Conservation (phyloP, 2,329 filamentous ascomycete genomes). For the Polytolypa hystricis region DNA sequence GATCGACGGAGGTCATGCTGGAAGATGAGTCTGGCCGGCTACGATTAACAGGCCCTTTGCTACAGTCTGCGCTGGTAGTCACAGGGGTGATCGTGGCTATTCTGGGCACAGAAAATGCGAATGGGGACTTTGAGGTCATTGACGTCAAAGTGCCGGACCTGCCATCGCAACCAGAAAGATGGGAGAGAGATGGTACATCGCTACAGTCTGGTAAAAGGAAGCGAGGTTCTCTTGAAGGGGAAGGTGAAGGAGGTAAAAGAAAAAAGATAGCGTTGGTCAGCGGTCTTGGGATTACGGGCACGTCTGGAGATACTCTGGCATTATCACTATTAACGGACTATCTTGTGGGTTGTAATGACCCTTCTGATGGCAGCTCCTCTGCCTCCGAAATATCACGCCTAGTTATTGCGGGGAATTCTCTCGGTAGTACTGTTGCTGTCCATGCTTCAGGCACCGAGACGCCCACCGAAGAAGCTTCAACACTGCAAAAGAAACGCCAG, state of each 20-base stretch:
- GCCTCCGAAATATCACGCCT: slow-evolving; percentile 61
- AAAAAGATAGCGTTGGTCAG: slow-evolving; percentile 82
- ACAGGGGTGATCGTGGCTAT: slow-evolving; percentile 93
- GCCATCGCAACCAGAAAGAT: slow-evolving; percentile 67
- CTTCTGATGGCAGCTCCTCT: slow-evolving; percentile 22
- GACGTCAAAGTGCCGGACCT: slow-evolving; percentile 84
- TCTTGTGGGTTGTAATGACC: slow-evolving; percentile 68
- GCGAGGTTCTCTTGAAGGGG: slow-evolving; percentile 9
- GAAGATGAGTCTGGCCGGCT: slow-evolving; percentile 93
- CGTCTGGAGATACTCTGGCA: slow-evolving; percentile 61
- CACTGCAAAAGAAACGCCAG: slow-evolving; percentile 34
- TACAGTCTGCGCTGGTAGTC: slow-evolving; percentile 62
- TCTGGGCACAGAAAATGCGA: slow-evolving; percentile 82
- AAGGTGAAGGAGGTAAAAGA: slow-evolving; percentile 31
- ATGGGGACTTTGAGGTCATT: slow-evolving; percentile 86
- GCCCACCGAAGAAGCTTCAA: slow-evolving; percentile 8
- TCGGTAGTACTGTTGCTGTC: slow-evolving; percentile 37
- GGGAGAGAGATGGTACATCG: slow-evolving; percentile 49
- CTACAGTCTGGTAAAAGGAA: slow-evolving; percentile 23
- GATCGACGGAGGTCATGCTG: slow-evolving; percentile 60
- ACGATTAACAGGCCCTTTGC: slow-evolving; percentile 58
- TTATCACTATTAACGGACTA: slow-evolving; percentile 75
- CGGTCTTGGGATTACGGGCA: slow-evolving; percentile 71
- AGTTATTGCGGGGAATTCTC: slow-evolving; percentile 84
- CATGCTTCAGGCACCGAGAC: slow-evolving; percentile 29